Evolutionary conservation across 495 filamentous ascomycete genomes (phyloP).

Genomic region (Xylaria cubensis): DNA sequence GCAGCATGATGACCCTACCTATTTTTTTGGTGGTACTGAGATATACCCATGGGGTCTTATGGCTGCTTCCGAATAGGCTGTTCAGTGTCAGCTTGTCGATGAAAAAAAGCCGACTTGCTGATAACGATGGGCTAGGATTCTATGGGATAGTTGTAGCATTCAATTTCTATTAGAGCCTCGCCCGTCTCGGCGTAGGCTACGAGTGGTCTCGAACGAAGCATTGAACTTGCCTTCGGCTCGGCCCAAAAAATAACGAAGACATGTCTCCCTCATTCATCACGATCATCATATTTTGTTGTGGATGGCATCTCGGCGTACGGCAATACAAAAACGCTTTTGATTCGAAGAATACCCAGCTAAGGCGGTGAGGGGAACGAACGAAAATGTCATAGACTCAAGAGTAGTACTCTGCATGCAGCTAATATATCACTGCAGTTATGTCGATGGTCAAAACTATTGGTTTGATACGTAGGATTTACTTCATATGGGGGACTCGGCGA

Average conservation of each 20-base stretch:
- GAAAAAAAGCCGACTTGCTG: slow-evolving; percentile 9
- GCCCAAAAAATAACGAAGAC: slow-evolving; percentile 23
- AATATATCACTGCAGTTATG: slow-evolving; percentile 4
- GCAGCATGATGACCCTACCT: not conserved
- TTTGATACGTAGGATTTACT: not conserved
- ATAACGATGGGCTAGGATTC: slow-evolving; percentile 2
- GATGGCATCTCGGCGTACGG: slow-evolving; percentile 24
- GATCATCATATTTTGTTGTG: not conserved
- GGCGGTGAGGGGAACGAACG: slow-evolving; percentile 19
- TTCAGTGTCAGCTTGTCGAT: not conserved
- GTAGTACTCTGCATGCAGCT: slow-evolving; percentile 8
- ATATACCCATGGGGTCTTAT: not conserved
- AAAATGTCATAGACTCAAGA: slow-evolving; percentile 22
- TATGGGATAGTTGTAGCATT: not conserved
- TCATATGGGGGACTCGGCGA: not conserved
- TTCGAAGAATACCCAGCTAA: slow-evolving; percentile 26
- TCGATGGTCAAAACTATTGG: not conserved
- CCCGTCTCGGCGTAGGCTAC: slow-evolving; percentile 1
- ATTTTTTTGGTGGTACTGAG: not conserved
- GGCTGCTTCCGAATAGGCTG: not conserved
- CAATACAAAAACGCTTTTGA: not conserved
- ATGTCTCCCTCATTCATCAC: slow-evolving; percentile 20
- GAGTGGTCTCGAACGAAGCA: slow-evolving; percentile 20
- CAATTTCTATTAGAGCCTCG: slow-evolving; percentile 8
- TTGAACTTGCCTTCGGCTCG: not conserved